Base-by-base conservation (phyloP, 2,329 filamentous ascomycete species). In the Mollisia scopiformis region DNA sequence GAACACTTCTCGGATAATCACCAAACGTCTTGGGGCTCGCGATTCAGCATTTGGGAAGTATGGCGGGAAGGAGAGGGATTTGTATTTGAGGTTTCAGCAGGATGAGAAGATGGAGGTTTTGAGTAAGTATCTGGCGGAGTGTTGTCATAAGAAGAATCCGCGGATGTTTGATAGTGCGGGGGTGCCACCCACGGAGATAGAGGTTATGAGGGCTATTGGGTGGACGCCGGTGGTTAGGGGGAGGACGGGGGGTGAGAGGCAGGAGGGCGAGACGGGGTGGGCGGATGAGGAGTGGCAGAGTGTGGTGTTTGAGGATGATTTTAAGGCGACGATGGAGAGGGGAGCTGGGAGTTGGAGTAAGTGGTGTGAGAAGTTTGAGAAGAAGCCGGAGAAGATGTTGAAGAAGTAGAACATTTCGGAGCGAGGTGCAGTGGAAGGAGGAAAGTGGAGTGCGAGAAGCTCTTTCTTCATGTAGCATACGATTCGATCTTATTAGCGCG, bases 241-340 rank as follows among this genome's bases (percentile, higher is more conserved):
- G 6, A 58, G 30, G 21, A 59, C 28, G 19, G 59, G 57, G 1
- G 57, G 23, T 10, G 30, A 14, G 14, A 61, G 57, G 2, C 37
- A 25, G 8, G 56, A 61, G 1, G 59, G 59, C 0, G 47, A 58
- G 23, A 53, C 11, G n/a, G 58, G 57, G 16, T 60, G 41, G 57
- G 57, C 46, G 35, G 62, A 62, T 58, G 59, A 59, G 31, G 58
- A 57, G 50, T 59, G 57, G 62, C 62, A 64, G 30, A 62, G 53
- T 21, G 3, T 35, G 13, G 57, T 37, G 3, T 47, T 43, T 10
- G 53, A n/a, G 14, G 60, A 59, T 30, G 62, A 64, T 53, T 54
- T 62, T 5, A 31, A 39, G 3, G 57, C 57, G 5, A 55, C 58
- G 6, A 11, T 55, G 50, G 54, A 59, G 31, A 62, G 49, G 27